phyloP scores from a whole-genome alignment of 2,329 filamentous ascomycete species.

The Esteya vermicola region DNA sequence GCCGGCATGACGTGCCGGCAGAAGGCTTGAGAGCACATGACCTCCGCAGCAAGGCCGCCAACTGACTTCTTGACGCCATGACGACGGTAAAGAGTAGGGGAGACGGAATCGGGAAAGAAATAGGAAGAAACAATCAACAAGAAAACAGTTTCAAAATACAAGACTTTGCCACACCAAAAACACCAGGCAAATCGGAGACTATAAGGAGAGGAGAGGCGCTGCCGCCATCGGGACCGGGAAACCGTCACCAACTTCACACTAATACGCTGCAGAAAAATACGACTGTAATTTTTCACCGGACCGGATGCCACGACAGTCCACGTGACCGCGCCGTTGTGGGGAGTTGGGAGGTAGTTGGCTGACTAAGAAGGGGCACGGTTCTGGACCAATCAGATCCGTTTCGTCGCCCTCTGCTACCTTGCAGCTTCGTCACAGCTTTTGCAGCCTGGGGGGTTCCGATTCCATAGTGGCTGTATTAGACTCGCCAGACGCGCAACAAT shows the following conservation, averaged over 20 bases:
- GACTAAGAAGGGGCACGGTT: not conserved
- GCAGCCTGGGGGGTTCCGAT: slow-evolving; percentile 12
- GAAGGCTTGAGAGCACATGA: not conserved
- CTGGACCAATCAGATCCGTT: slow-evolving; percentile 1
- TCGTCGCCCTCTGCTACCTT: not conserved
- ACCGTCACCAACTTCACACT: too few species aligned
- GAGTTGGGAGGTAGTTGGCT: too few species aligned
- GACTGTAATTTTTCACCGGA: not conserved
- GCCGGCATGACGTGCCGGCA: too few species aligned
- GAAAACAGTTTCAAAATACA: not conserved
- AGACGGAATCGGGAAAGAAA: too few species aligned
- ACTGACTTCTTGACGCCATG: slow-evolving; percentile 6
- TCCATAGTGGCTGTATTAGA: not conserved
- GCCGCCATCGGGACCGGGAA: not conserved
- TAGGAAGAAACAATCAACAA: not conserved
- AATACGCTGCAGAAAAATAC: too few species aligned
- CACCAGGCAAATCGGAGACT: not conserved
- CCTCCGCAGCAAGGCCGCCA: slow-evolving; percentile 6
- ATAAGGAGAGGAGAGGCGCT: not conserved
- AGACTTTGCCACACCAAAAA: not conserved
- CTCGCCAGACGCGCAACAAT: slow-evolving; percentile 1
- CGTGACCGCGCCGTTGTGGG: too few species aligned
- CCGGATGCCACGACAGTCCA: too few species aligned
- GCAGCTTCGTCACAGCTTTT: slow-evolving; percentile 14
- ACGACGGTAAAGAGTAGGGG: not conserved